Evolutionary conservation across 495 filamentous ascomycete genomes (phyloP), one percentile per base, ranked within the genome.

Genomic region (Penicillium argentinense): DNA sequence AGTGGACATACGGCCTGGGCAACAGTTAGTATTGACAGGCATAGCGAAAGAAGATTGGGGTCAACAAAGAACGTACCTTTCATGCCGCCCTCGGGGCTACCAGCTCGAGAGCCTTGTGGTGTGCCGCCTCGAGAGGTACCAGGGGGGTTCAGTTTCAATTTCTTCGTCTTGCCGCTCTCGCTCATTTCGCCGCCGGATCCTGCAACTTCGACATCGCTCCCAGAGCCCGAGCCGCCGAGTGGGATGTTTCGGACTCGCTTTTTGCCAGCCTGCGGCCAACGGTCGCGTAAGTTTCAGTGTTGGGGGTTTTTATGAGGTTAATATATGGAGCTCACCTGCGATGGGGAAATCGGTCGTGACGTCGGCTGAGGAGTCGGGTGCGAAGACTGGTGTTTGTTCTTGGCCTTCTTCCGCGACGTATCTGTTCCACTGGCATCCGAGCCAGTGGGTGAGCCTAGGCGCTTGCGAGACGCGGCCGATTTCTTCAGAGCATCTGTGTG

Each of bases 361-460:
- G 69, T 71, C 9, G 84, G 69, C 46, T 84, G 79, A 5, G 82
- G 78, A 12, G 71, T 73, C 1, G 67, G 56, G 38, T 71, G 72
- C 5, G 75, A 63, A 27, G 59, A 54, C n/a, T 55, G 58, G 48
- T 82, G 76, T 43, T 81, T 82, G 60, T 83, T 88, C 71, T 93
- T 95, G 28, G 79, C 74, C 78, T 95, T 96, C 74, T 96, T 95
- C 30, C 88, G 87, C 17, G 82, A 79, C 1, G 86, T 87, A 60
- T 98, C 93, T 49, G 87, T 91, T 38, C 90, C 95, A 68, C 89
- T 95, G 13, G 88, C 86, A 58, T 97, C 86, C 9, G 93, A 97
- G 14, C 84, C 76, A 54, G 88, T 84, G 5, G 91, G 89, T 22
- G 92, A 96, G 22, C 92, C 91, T 16, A 85, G 74, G 13, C 93